Conservation (phyloP, 2,329 filamentous ascomycete genomes). For the Colletotrichum caudatum region DNA sequence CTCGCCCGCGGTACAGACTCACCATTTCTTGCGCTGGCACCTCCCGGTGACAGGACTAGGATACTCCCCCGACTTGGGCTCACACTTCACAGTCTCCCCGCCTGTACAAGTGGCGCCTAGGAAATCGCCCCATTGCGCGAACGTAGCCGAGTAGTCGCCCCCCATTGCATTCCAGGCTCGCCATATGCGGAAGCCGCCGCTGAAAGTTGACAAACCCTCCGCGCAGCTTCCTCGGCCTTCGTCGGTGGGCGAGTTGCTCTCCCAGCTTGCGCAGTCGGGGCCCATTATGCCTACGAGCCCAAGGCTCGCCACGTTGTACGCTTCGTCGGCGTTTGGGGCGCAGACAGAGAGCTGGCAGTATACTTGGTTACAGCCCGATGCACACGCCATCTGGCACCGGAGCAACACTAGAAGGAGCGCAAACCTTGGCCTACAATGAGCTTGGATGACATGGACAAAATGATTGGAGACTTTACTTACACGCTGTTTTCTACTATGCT, state of each 20-base stretch:
- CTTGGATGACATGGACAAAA: not conserved
- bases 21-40: slow-evolving; percentile 20
- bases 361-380: slow-evolving; percentile 20
- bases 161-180: slow-evolving; percentile 21
- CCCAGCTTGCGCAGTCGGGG: slow-evolving; percentile 30
- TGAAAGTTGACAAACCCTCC: not conserved
- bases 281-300: slow-evolving; percentile 29
- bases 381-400: not conserved
- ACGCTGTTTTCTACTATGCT: not conserved
- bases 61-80: slow-evolving; percentile 21
- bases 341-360: slow-evolving; percentile 25
- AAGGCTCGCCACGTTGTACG: slow-evolving; percentile 27
- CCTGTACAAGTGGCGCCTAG: slow-evolving; percentile 18
- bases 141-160: slow-evolving; percentile 14
- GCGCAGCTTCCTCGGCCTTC: slow-evolving; percentile 12
- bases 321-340: slow-evolving; percentile 19
- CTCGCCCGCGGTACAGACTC: not conserved
- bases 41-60: slow-evolving; percentile 19
- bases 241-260: not conserved
- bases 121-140: slow-evolving; percentile 27
- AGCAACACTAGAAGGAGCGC: slow-evolving; percentile 1
- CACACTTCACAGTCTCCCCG: slow-evolving; percentile 12
- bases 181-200: slow-evolving; percentile 19
- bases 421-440: not conserved
- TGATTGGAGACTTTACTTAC: not conserved